Conservation (phyloP, 495 filamentous ascomycete species). For the Xylaria venustula region DNA sequence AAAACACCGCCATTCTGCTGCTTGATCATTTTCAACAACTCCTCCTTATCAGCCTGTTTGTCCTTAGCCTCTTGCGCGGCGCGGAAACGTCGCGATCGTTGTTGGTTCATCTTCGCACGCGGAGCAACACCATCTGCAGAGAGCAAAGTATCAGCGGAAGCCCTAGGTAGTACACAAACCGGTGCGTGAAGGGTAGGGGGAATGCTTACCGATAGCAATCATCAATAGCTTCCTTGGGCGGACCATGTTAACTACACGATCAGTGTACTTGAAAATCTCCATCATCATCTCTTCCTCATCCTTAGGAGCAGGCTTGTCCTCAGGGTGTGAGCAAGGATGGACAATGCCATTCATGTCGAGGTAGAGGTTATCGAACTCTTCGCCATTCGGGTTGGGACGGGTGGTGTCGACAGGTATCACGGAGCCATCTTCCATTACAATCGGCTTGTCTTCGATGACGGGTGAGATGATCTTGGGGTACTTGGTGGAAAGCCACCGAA, state of each 20-base stretch:
- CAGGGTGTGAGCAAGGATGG: constrained; percentile 97
- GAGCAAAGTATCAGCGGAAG: constrained; percentile 32
- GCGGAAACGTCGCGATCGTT: constrained; percentile 86
- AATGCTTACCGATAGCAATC: constrained; percentile 88
- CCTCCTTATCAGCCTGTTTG: constrained; percentile 86
- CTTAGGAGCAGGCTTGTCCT: constrained; percentile 84
- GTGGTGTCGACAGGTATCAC: constrained; percentile 80
- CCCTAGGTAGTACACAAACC: not conserved
- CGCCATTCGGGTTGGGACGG: constrained; percentile 91
- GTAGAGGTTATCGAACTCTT: constrained; percentile 97
- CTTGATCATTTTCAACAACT: constrained; percentile 77
- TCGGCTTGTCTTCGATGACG: constrained; percentile 81
- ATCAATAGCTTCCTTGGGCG: constrained; percentile 91
- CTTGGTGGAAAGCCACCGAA: constrained; percentile 91
- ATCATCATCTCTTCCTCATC: constrained; percentile 99
- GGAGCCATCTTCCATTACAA: constrained; percentile 71
- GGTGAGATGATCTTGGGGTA: constrained; percentile 94
- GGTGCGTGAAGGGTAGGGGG: not conserved
- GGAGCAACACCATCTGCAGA: constrained; percentile 83
- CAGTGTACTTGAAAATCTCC: constrained; percentile 94
- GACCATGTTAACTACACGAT: constrained; percentile 97
- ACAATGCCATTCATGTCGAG: constrained; percentile 99
- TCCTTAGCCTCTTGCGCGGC: constrained; percentile 92
- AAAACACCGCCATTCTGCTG: constrained; percentile 63
- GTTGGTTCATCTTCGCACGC: constrained; percentile 96